These are phyloP conservation scores for Leccinum obscurum DNA, from an alignment of 768 basidiomycete species.

Conservation along the genomic window DNA sequence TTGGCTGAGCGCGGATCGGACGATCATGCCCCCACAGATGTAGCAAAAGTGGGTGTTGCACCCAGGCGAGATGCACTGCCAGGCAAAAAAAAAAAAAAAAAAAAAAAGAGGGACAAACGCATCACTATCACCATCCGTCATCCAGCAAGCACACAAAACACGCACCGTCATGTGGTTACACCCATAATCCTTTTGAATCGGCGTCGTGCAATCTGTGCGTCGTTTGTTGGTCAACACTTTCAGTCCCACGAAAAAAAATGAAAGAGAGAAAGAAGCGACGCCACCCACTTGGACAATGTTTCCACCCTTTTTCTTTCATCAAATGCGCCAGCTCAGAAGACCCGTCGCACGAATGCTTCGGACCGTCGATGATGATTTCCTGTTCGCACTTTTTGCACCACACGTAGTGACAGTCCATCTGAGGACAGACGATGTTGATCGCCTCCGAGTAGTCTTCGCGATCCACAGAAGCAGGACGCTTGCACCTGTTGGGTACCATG, in stretches of 20 bases:
- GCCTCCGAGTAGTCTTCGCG: slow-evolving; percentile 43
- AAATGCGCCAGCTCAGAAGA: slow-evolving; percentile 51
- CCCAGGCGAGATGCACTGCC: slow-evolving; percentile 54
- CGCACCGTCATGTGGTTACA: slow-evolving; percentile 61
- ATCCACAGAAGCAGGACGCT: slow-evolving; percentile 49
- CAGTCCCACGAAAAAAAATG: background rate
- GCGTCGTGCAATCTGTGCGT: slow-evolving; percentile 43
- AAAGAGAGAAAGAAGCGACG: background rate
- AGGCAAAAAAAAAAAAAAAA: background rate
- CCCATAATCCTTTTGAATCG: slow-evolving; percentile 50
- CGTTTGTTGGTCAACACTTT: background rate
- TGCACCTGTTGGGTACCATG: slow-evolving; percentile 41
- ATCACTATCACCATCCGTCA: background rate
- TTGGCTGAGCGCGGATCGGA: slow-evolving; percentile 35
- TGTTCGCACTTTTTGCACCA: slow-evolving; percentile 68
- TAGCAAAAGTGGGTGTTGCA: slow-evolving; percentile 65
- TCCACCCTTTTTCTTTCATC: slow-evolving; percentile 60
- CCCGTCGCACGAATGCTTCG: slow-evolving; percentile 59
- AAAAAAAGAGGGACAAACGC: background rate
- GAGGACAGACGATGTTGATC: slow-evolving; percentile 49
- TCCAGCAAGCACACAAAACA: background rate
- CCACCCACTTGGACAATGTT: slow-evolving; percentile 55
- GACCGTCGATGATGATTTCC: slow-evolving; percentile 33
- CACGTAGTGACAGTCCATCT: slow-evolving; percentile 44
- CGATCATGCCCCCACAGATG: slow-evolving; percentile 47